Base-by-base conservation (phyloP, 257 asterid species). In the Solanum piurae region DNA sequence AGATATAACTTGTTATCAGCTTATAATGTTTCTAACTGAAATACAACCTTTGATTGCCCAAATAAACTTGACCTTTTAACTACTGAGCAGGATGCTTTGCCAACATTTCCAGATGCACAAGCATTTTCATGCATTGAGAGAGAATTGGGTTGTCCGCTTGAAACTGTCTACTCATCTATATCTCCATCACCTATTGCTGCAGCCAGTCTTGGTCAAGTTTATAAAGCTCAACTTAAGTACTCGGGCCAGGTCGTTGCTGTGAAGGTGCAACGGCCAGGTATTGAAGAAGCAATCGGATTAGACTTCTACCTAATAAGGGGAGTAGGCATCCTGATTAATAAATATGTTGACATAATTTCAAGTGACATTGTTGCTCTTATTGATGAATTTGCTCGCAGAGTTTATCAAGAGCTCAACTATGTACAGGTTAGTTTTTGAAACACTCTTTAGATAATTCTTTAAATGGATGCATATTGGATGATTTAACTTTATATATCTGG, bases 191-290 rank as follows among this genome's bases (percentile, higher is more conserved):
- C 99, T 3, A 94, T 97, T 83, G 99, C 99, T 87, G 99, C 99
- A 60, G 99, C 99, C 66, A 97, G 99, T 91, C 93, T 97, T 37
- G 99, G 99, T 79, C 99, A 97, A 93, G 99, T 97, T 87, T 97
- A 97, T 91, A 97, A 97, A 91, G 99, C 99, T 60, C 94, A 91
- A 87, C 90, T 97, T 88, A 97, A 93, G 92, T 91, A 90, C 92
- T 95, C 99, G 14, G 98, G 98, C 29, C 93, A 94, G 94, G 73
- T 92, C 90, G 99, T 97, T 80, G 99, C 99, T 68, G 99, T 97
- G 88, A 96, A 97, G 95, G 99, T 97, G 92, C 99, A 97, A 87
- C 91, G 99, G 73, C 99, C 99, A 89, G 98, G 95, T 69, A 96
- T 97, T 31, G 99, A 96, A 92, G 99, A 96, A 90, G 91, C 99